phyloP scores from a whole-genome alignment of 140 eudicot genomes.

The Senecio squalidus region DNA sequence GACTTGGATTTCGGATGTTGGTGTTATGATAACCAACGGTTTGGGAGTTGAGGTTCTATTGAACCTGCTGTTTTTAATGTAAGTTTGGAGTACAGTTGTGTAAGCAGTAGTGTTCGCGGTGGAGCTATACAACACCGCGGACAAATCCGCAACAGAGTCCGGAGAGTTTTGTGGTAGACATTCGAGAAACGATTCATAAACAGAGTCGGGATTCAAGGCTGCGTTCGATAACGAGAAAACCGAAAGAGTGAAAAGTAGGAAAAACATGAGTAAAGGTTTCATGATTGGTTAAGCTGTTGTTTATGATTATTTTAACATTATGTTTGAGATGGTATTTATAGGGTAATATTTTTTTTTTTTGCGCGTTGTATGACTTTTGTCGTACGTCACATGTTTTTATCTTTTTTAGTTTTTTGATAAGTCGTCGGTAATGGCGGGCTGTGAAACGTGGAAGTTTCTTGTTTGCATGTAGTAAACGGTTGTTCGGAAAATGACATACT shows the following conservation, averaged over 20 bases:
- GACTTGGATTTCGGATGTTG: slow-evolving; percentile 16
- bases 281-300: neutral
- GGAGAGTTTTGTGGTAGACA: slow-evolving; percentile 20
- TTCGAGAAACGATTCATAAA: slow-evolving; percentile 21
- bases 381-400: slow-evolving; percentile 15
- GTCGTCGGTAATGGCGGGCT: slow-evolving; percentile 23
- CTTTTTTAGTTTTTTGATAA: neutral
- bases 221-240: neutral
- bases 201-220: slow-evolving; percentile 13
- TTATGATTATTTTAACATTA: neutral
- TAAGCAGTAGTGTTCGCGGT: slow-evolving; percentile 18
- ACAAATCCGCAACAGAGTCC: slow-evolving; percentile 3
- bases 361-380: slow-evolving; percentile 25
- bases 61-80: slow-evolving; percentile 32
- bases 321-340: neutral
- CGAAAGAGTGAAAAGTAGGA: slow-evolving; percentile 8
- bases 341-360: slow-evolving; percentile 1
- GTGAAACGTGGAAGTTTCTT: slow-evolving; percentile 26
- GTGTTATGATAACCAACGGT: slow-evolving; percentile 32
- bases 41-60: slow-evolving; percentile 28
- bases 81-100: slow-evolving; percentile 23
- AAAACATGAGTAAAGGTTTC: neutral
- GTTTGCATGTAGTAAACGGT: slow-evolving; percentile 15
- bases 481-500: neutral
- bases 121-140: slow-evolving; percentile 21